A percentile compares a stretch with the other conserved stretches of the same genome.
Conservation (phyloP, 2,329 filamentous ascomycete species). For the Pseudogymnoascus pannorum region DNA sequence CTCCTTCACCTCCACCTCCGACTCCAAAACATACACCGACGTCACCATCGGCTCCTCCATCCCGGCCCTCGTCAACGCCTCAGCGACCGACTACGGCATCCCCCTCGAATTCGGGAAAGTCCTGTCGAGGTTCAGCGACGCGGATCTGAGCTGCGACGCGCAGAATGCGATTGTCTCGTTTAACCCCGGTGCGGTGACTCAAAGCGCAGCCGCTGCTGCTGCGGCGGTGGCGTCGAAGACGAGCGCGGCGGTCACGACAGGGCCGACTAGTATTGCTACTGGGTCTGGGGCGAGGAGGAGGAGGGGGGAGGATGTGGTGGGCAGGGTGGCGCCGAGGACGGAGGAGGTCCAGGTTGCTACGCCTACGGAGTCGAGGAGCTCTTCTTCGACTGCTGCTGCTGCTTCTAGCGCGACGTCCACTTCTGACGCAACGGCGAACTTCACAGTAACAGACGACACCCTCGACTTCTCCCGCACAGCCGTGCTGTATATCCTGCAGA, state of each 20-base stretch:
- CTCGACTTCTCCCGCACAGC: conserved; percentile 58
- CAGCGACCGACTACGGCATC: conserved; percentile 64
- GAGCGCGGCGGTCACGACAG: neutral
- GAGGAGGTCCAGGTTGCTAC: too few species aligned
- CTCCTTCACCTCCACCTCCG: conserved; percentile 33
- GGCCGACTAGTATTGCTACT: conserved; percentile 12
- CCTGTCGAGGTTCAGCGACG: conserved; percentile 66
- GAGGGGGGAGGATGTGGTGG: neutral
- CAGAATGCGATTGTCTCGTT: conserved; percentile 89
- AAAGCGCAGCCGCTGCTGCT: conserved; percentile 17
- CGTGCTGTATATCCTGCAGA: conserved; percentile 55
- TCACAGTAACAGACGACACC: conserved; percentile 46
- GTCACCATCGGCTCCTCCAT: conserved; percentile 78
- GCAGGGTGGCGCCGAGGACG: too few species aligned
- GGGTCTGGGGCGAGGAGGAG: neutral
- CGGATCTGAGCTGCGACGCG: conserved; percentile 69
- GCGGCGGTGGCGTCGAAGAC: conserved; percentile 13
- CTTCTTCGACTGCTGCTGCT: too few species aligned
- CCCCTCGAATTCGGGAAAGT: conserved; percentile 63
- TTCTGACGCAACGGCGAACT: conserved; percentile 31
- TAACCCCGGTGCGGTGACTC: conserved; percentile 40
- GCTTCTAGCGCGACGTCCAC: too few species aligned
- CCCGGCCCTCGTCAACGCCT: conserved; percentile 61
- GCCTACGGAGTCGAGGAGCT: too few species aligned
- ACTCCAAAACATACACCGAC: conserved; percentile 38